Base-by-base conservation (phyloP, 1,139 yeast genomes). In the Saccharomyces hybrid region DNA sequence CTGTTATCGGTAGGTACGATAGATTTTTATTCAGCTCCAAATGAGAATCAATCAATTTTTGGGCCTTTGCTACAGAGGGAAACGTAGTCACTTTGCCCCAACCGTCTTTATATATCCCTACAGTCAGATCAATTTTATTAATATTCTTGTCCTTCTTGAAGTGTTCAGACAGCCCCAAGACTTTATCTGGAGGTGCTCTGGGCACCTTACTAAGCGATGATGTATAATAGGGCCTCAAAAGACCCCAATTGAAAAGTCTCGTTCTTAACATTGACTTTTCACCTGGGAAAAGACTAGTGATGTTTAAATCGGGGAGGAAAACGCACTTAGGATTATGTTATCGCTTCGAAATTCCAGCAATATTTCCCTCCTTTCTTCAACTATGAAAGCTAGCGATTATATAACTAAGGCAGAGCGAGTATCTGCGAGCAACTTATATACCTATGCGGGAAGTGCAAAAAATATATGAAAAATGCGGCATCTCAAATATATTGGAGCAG, bases 51-150 rank as follows among this genome's bases (percentile, higher is more conserved):
- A 72, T 56, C 5, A 63, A 55, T 44, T 70, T 66, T 62, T 82
- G 86, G 3, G 96, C 96, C 62, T 76, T 73, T 60, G 75, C 79
- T 12, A 91, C 95, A 4, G 93, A 84, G 3, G 96, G 96, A 54
- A 91, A 78, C 48, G 91, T 84, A 84, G 95, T 88, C 27, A 97
- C 96, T 69, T 83, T 79, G 48, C 97, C 98, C 52, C 72, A 64
- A 63, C 83, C 79, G 70, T 89, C 96, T 70, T 96, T 81, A 73
- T 91, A 91, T 42, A 97, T 96, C 53, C 98, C 98, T 54, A 91
- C 91, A 24, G 95, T 93, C 64, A 89, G 76, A 67, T 89, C 93
- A 61, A 91, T 89, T 76, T 91, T 93, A 58, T 80, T 77, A 4
- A 79, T 67, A 60, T 84, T 76, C 4, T 75, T 42, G 66, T 85